Conservation (phyloP, 164 flowering plant species). For the Stephania japonica region DNA sequence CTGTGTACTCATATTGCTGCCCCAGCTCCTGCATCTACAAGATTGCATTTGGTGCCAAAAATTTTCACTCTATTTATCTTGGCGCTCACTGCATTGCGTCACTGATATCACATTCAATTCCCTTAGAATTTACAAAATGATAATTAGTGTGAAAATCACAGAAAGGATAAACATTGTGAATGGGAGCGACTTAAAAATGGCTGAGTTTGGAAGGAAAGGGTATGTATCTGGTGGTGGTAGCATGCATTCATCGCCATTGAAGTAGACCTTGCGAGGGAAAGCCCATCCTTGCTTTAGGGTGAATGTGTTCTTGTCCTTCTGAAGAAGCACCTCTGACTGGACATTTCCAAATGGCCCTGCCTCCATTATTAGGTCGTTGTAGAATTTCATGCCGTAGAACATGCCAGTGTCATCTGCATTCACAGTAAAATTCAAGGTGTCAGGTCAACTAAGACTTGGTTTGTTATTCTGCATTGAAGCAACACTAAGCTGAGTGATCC, state of each 20-base stretch:
- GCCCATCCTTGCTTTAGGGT: conserved; percentile 79
- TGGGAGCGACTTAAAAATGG: conserved; percentile 16
- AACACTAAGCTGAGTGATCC: background rate
- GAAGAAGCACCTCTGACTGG: conserved; percentile 71
- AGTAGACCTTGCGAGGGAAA: conserved; percentile 72
- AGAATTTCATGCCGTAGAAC: conserved; percentile 81
- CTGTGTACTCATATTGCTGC: background rate
- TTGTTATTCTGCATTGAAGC: background rate
- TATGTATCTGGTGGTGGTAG: conserved; percentile 74
- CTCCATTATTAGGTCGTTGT: conserved; percentile 74
- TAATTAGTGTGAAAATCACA: conserved; percentile 19
- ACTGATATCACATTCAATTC: background rate
- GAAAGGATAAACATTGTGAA: conserved; percentile 19
- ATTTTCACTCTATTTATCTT: background rate
- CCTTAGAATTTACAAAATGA: conserved; percentile 18
- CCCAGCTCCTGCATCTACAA: background rate
- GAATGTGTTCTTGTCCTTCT: conserved; percentile 55
- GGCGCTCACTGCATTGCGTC: background rate
- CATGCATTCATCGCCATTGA: conserved; percentile 82
- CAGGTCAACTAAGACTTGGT: background rate
- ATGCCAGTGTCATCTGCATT: conserved; percentile 84
- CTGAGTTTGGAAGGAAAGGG: conserved; percentile 65
- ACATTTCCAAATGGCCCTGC: conserved; percentile 74
- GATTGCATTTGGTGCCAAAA: background rate
- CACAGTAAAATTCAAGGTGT: conserved; percentile 2